phyloP scores from a whole-genome alignment of 768 basidiomycete species.

The Mycena rosella region DNA sequence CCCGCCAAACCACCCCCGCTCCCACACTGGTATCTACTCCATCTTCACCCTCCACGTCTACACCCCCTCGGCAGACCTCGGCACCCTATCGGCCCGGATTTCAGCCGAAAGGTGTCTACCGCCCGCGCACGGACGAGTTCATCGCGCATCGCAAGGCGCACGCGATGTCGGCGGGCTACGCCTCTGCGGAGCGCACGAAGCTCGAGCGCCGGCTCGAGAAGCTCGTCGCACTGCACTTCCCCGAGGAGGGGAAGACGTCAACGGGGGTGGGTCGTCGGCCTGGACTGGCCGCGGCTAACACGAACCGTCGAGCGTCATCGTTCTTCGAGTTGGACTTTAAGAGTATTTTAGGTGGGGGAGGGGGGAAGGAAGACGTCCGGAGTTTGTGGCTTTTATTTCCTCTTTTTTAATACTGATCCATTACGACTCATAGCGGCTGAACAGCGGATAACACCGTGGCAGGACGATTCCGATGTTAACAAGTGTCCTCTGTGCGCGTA shows the following conservation, averaged over 20 bases:
- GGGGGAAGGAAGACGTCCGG: conserved; percentile 73
- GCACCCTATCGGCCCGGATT: conserved; percentile 92
- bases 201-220: conserved; percentile 91
- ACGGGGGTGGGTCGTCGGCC: conserved; percentile 34
- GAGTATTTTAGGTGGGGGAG: conserved; percentile 63
- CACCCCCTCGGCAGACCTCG: conserved; percentile 41
- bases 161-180: conserved; percentile 40
- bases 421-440: conserved; percentile 69
- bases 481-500: conserved; percentile 91
- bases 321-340: conserved; percentile 82
- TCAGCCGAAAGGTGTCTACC: conserved; percentile 89
- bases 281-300: conserved; percentile 30
- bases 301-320: conserved; percentile 68
- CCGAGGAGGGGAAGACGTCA: conserved; percentile 41
- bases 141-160: conserved; percentile 56
- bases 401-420: not conserved
- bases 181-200: conserved; percentile 83
- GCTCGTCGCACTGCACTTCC: conserved; percentile 81
- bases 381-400: conserved; percentile 55
- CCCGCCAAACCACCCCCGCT: conserved; percentile 40
- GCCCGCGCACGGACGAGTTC: conserved; percentile 88
- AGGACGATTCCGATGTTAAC: conserved; percentile 80
- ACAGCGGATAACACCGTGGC: conserved; percentile 95
- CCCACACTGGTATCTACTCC: conserved; percentile 39
- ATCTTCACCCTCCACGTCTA: conserved; percentile 40